phyloP scores from a whole-genome alignment of 176 grass and related monocot species.

The Juncus effusus region DNA sequence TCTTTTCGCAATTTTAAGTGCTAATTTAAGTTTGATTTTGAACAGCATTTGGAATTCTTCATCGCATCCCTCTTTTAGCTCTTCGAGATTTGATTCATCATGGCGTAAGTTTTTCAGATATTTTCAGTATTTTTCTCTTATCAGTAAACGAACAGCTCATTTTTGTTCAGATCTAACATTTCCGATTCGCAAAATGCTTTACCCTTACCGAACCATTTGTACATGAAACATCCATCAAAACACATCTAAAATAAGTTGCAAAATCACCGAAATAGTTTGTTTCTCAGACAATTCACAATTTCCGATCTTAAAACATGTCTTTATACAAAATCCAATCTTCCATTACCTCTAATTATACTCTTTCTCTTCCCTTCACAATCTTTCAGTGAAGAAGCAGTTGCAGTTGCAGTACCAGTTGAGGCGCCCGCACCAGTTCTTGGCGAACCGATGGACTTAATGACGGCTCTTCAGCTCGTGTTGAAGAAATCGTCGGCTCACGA shows the following conservation, averaged over 20 bases:
- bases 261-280: too few species aligned
- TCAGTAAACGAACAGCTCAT: too few species aligned
- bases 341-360: too few species aligned
- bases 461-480: conserved; percentile 54
- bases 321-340: too few species aligned
- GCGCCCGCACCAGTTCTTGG: conserved; percentile 34
- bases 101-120: conserved; percentile 13
- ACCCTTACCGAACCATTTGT: too few species aligned
- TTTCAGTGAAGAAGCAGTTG: conserved; percentile 33
- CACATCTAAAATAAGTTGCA: too few species aligned
- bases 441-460: conserved; percentile 70
- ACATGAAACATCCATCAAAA: too few species aligned
- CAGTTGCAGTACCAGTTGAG: conserved; percentile 16
- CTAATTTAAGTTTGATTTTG: not conserved
- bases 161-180: too few species aligned
- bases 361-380: not conserved
- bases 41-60: not conserved
- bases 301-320: too few species aligned
- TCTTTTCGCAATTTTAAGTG: not conserved
- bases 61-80: not conserved
- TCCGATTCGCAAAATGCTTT: too few species aligned
- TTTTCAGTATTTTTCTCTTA: not conserved
- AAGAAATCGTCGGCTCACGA: conserved; percentile 53
- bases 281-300: too few species aligned
- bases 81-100: conserved; percentile 3